A percentile compares a stretch with the other conserved stretches of the same genome.
phyloP scores from a whole-genome alignment of 768 basidiomycete genomes.

The Termitomyces sp. region DNA sequence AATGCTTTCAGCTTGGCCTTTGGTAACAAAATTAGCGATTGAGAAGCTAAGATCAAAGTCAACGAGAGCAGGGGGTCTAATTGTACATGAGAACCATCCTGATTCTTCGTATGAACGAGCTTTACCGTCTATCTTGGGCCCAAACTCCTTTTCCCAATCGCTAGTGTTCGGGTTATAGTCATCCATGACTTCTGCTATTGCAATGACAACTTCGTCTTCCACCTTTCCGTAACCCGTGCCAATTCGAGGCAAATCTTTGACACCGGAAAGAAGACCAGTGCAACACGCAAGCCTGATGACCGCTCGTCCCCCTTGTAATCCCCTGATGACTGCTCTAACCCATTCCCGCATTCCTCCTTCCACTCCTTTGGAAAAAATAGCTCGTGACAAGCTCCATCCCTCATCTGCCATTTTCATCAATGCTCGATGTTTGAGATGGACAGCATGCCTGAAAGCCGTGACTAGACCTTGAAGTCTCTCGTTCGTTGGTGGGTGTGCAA shows the following conservation, averaged over 20 bases:
- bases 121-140: slow-evolving; percentile 40
- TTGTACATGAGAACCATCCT: background rate
- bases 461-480: slow-evolving; percentile 43
- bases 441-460: slow-evolving; percentile 54
- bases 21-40: slow-evolving; percentile 51
- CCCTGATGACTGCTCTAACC: slow-evolving; percentile 45
- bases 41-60: slow-evolving; percentile 53
- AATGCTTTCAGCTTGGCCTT: slow-evolving; percentile 52
- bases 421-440: slow-evolving; percentile 44
- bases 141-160: slow-evolving; percentile 68
- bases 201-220: slow-evolving; percentile 63
- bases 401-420: slow-evolving; percentile 28
- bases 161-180: slow-evolving; percentile 32
- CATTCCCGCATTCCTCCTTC: slow-evolving; percentile 42
- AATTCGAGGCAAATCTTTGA: slow-evolving; percentile 43
- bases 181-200: slow-evolving; percentile 72
- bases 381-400: slow-evolving; percentile 23
- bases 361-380: slow-evolving; percentile 31
- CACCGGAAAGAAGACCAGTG: slow-evolving; percentile 58
- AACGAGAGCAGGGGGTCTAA: slow-evolving; percentile 40
- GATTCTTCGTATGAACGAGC: slow-evolving; percentile 11
- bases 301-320: slow-evolving; percentile 61
- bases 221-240: slow-evolving; percentile 30
- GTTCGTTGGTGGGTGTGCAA: slow-evolving; percentile 34
- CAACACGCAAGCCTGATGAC: slow-evolving; percentile 56